Base-by-base conservation (phyloP, 352 stramenopile genomes). In the Phytophthora pisi region DNA sequence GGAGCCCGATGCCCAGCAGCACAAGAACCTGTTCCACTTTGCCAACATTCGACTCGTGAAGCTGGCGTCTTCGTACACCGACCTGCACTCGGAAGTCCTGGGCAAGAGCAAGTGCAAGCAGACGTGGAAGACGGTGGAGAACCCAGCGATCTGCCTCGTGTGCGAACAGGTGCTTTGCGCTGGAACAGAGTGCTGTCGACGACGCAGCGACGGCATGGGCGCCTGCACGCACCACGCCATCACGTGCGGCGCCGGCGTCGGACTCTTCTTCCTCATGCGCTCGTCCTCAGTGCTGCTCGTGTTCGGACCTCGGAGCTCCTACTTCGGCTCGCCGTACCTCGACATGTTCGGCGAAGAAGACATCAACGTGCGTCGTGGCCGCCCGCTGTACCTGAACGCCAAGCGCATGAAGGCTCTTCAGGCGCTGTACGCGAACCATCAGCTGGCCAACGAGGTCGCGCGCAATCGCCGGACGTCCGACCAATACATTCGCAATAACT, bases 301-400 rank as follows among this genome's bases (percentile, higher is more conserved):
- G 0, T 92, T 89, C 51, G 83, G 82, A 0, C 82, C 84, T 0
- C 74, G 86, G 15, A 90, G 82, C 57, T 96, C 82, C 38, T 96
- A 93, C 79, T 96, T 96, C 58, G 82, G 84, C 4, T 94, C 86
- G 61, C 85, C 86, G 38, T 96, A 94, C 56, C 79, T 96, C 23
- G 88, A 96, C 60, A 93, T 92, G 83, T 96, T 96, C 79, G 88
- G 86, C 20, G 88, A 96, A 81, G 86, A 96, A 72, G 88, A 96
- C 54, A 91, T 94, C 58, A 91, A 93, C 51, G 67, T 96, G 28
- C 77, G 86, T 50, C 86, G 88, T 45, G 86, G 88, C 2, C 81
- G 88, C 2, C 88, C 88, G 23, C 67, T 96, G 28, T 89, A 90
- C 64, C 68, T 96, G 7, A 93, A 84, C 52, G 72, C 73, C 51